phyloP scores from a whole-genome alignment of 768 basidiomycete species.

The Termitomyces heimii region DNA sequence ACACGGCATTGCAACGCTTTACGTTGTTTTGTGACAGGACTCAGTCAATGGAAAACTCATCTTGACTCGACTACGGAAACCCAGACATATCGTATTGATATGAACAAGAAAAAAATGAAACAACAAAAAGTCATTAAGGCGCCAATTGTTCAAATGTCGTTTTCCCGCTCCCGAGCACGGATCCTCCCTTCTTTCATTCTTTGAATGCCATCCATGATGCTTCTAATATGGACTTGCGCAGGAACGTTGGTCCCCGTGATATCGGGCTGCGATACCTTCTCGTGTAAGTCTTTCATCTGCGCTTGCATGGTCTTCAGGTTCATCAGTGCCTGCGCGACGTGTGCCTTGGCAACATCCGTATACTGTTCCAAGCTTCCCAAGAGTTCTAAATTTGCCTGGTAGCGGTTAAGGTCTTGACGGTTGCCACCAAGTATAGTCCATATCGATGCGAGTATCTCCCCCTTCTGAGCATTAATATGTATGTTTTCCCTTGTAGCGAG shows the following conservation, averaged over 20 bases:
- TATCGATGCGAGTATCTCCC: slow-evolving; percentile 38
- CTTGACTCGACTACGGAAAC: neutral
- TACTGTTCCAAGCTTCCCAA: slow-evolving; percentile 35
- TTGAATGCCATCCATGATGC: slow-evolving; percentile 39
- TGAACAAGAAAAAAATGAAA: neutral
- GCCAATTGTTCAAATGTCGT: slow-evolving; percentile 17
- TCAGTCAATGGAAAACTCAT: too few species aligned
- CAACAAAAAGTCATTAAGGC: neutral
- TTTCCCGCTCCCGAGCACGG: slow-evolving; percentile 23
- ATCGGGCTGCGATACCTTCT: slow-evolving; percentile 41
- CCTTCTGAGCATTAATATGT: slow-evolving; percentile 21
- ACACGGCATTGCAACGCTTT: neutral
- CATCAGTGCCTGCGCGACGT: slow-evolving; percentile 40
- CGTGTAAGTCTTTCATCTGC: slow-evolving; percentile 48
- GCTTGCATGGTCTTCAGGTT: slow-evolving; percentile 39
- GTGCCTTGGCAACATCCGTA: slow-evolving; percentile 35
- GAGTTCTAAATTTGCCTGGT: slow-evolving; percentile 29
- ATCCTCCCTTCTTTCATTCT: slow-evolving; percentile 32
- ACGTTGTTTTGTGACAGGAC: neutral
- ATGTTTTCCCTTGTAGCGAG: slow-evolving; percentile 36
- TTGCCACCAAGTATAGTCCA: slow-evolving; percentile 49
- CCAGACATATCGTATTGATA: neutral
- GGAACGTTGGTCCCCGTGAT: slow-evolving; percentile 40
- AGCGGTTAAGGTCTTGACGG: slow-evolving; percentile 23
- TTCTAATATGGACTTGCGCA: slow-evolving; percentile 46